These are phyloP conservation scores for Nasturtium officinale DNA, from an alignment of 345 rosid genomes.

Conservation along the genomic window DNA sequence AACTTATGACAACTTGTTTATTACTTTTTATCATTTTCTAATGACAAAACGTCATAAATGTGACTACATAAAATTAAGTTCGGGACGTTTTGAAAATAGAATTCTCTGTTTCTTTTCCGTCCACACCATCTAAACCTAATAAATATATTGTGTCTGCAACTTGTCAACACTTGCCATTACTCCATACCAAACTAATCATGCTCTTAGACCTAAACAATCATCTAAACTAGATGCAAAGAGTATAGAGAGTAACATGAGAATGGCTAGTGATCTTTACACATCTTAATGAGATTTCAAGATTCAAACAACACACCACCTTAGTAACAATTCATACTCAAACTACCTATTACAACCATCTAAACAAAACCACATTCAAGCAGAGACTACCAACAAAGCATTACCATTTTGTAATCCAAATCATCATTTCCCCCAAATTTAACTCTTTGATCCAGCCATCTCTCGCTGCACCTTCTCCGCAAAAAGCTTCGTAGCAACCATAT, in stretches of 20 bases:
- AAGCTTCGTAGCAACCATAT: slow-evolving; percentile 68
- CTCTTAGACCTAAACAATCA: background rate
- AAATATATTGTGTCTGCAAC: too few species aligned
- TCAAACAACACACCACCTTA: slow-evolving; percentile 9
- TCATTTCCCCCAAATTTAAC: slow-evolving; percentile 32
- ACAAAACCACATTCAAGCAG: slow-evolving; percentile 2
- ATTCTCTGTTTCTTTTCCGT: background rate
- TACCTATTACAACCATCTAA: slow-evolving; percentile 34
- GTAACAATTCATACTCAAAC: slow-evolving; percentile 9
- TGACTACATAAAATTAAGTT: background rate
- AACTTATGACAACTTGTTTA: background rate
- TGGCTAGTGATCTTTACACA: slow-evolving; percentile 12
- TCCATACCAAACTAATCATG: background rate
- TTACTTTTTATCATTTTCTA: background rate
- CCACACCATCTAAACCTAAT: background rate
- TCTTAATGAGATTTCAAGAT: slow-evolving; percentile 8
- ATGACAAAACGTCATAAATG: background rate
- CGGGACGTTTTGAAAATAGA: background rate
- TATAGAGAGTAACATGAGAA: background rate
- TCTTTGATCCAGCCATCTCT: slow-evolving; percentile 48
- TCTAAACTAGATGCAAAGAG: background rate
- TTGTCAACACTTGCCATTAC: background rate
- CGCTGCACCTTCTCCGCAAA: slow-evolving; percentile 62
- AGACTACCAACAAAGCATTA: slow-evolving; percentile 9
- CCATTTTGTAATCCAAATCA: background rate